A percentile compares a stretch with the other conserved stretches of the same genome.
These are phyloP conservation scores for Magnaporthiopsis rhizophila DNA, from an alignment of 2,329 filamentous ascomycete genomes.

Conservation along the genomic window DNA sequence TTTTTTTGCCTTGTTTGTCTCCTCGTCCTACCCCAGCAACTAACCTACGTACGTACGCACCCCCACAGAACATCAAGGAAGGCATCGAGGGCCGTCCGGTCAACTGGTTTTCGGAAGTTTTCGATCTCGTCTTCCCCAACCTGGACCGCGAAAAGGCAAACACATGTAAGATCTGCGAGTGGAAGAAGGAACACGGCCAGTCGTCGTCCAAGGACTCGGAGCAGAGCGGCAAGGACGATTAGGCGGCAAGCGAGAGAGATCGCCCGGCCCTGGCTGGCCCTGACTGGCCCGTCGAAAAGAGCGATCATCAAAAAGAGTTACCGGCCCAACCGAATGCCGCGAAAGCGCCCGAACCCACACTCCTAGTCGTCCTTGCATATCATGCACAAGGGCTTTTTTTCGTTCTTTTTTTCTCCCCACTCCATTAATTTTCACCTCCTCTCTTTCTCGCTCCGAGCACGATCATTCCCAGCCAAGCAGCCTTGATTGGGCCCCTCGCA, in stretches of 20 bases:
- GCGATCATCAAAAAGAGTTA: neutral
- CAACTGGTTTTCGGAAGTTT: slow-evolving; percentile 90
- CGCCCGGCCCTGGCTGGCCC: neutral
- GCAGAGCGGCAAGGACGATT: slow-evolving; percentile 34
- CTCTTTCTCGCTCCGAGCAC: neutral
- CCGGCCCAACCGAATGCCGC: neutral
- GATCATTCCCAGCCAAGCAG: neutral
- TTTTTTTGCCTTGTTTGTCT: neutral
- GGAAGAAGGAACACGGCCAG: slow-evolving; percentile 40
- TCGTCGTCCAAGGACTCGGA: slow-evolving; percentile 49
- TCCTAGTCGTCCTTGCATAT: neutral
- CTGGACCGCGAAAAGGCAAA: slow-evolving; percentile 68
- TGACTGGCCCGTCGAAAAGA: neutral
- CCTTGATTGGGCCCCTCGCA: neutral
- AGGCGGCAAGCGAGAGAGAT: slow-evolving; percentile 9
- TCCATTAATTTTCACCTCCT: neutral
- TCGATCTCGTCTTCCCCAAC: slow-evolving; percentile 79
- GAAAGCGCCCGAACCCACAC: neutral
- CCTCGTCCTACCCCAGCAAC: neutral
- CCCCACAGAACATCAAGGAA: slow-evolving; percentile 85
- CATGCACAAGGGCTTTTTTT: neutral
- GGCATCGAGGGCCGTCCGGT: slow-evolving; percentile 88
- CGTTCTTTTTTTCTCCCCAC: neutral
- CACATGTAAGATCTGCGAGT: slow-evolving; percentile 57
- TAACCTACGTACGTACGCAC: neutral